Conservation (phyloP, 73 alveolate genomes). For the Paramecium primaurelia region DNA sequence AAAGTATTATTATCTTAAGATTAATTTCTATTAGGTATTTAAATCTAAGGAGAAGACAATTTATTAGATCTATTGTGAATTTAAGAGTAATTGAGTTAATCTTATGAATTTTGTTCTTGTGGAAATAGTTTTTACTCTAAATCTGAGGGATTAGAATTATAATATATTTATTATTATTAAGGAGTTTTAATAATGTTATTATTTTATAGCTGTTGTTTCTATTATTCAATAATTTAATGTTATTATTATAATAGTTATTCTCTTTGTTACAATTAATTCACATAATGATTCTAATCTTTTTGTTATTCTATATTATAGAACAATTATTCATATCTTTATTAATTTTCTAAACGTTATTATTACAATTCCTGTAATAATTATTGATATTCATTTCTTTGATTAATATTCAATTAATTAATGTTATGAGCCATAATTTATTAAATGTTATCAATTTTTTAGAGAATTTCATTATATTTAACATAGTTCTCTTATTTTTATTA, state of each 20-base stretch:
- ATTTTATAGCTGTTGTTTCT: not conserved
- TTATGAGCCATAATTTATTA: not conserved
- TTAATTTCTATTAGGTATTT: not conserved
- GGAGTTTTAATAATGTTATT: not conserved
- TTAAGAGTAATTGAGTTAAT: not conserved
- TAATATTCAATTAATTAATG: not conserved
- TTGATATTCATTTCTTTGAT: not conserved
- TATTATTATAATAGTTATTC: not conserved
- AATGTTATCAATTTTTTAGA: not conserved
- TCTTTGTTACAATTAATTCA: not conserved
- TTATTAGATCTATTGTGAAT: not conserved
- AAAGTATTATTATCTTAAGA: not conserved
- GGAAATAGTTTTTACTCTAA: not conserved
- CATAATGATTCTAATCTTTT: not conserved
- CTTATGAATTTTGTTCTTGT: not conserved
- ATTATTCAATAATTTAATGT: not conserved
- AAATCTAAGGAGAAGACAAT: not conserved
- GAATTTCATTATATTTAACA: not conserved
- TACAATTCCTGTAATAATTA: not conserved
- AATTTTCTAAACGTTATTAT: not conserved
- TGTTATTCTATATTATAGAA: not conserved
- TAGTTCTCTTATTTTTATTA: not conserved
- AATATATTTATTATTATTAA: not conserved
- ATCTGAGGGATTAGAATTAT: not conserved
- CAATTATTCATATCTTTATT: not conserved